Evolutionary conservation across 2,329 filamentous ascomycete genomes (phyloP), one percentile per base, ranked within the genome.

Genomic region (Cryphonectria carpinicola): DNA sequence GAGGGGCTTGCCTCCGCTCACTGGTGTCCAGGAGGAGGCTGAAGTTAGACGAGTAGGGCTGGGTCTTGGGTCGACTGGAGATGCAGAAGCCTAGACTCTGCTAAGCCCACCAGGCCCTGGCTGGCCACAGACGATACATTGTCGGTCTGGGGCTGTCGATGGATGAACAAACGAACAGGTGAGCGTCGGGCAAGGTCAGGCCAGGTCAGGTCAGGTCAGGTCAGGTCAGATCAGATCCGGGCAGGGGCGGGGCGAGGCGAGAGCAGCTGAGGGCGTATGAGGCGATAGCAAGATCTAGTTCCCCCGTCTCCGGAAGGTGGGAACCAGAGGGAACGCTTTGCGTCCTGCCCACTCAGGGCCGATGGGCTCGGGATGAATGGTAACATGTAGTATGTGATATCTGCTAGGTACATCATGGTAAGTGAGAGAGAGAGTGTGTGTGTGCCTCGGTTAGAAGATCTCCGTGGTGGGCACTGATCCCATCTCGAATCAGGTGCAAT

Each of bases 11-110:
- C 65, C 52, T 43, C 65, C 35, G 65, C 49, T 43, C 22, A 32
- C 65, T 22, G 41, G 54, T 28, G 22, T 10, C 32, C 52, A 66
- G 65, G 52, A 66, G 65, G 49, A 39, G 65, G 49, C 65, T 66
- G 49, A 58, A 64, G 61, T 63, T 63, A 63, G 60, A 63, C 60
- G 60, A 63, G 60, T 41, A 32, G 43, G 60, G 60, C 13, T 32
- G 37, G 17, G 39, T 63, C 60, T 60, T 6, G 17, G 56, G 28
- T 28, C 32, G 56, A 35, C 25, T 39, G 58, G 58, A 61, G 17
- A n/a, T 61, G 58, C 58, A 25, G 58, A 39, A 22, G 58, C 58
- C 58, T 61, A 19, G 32, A 32, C 25, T 39, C 13, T 61, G 35
- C 58, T 61, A 4, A 61, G 58, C 58, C 58, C 11, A n/a, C 32